Evolutionary conservation across 2,329 filamentous ascomycete species (phyloP).

Genomic region (Cordyceps cicadae): DNA sequence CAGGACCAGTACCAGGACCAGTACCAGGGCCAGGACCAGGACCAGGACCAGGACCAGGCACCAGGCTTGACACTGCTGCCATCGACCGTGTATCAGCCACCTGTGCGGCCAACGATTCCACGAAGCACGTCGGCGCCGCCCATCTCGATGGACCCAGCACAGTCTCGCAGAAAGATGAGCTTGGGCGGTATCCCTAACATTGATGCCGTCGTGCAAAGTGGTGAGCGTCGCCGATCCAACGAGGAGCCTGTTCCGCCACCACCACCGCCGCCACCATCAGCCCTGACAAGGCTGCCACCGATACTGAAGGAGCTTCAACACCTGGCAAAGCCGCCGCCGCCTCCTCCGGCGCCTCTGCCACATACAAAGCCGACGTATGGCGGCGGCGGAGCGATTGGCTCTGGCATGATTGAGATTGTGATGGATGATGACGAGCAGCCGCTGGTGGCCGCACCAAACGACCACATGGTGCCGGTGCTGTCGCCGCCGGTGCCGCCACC

Average conservation of each 20-base stretch:
- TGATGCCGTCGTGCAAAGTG: conserved; percentile 34
- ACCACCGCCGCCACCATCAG: conserved; percentile 30
- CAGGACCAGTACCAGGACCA: conserved; percentile 15
- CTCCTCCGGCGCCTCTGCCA: conserved; percentile 51
- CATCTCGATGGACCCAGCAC: conserved; percentile 33
- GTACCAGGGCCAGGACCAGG: conserved; percentile 14
- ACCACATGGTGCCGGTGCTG: conserved; percentile 37
- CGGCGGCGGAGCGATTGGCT: conserved; percentile 39
- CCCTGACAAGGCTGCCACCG: conserved; percentile 38
- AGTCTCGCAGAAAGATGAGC: conserved; percentile 28
- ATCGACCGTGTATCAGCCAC: conserved; percentile 53
- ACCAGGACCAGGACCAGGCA: conserved; percentile 16
- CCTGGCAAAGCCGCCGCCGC: conserved; percentile 51
- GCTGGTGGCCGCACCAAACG: conserved; percentile 29
- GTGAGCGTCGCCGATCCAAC: conserved; percentile 37
- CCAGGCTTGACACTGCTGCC: conserved; percentile 41
- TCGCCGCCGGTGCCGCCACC: conserved; percentile 35
- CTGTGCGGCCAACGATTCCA: conserved; percentile 38
- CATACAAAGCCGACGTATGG: conserved; percentile 31
- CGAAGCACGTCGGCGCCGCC: conserved; percentile 56
- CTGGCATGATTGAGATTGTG: conserved; percentile 57
- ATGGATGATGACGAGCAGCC: conserved; percentile 50
- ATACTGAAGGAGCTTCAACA: conserved; percentile 57
- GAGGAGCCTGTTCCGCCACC: conserved; percentile 42
- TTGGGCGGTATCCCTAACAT: conserved; percentile 36